Evolutionary conservation across 129 eudicot genomes (phyloP).

Genomic region (Arctium minus): DNA sequence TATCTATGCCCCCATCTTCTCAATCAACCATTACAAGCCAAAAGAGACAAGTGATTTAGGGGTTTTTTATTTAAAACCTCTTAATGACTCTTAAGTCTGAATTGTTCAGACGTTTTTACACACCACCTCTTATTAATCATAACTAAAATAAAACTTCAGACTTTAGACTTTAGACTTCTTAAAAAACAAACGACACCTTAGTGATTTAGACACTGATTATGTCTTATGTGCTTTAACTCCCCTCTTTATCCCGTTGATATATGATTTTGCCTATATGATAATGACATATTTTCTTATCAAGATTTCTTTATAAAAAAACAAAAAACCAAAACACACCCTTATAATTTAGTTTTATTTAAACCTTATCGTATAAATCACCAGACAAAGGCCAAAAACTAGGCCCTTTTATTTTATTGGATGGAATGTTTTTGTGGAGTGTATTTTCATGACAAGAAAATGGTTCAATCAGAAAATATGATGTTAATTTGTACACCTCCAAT

Average conservation of each 20-base stretch:
- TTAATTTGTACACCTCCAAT: constrained; percentile 17
- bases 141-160: too few species aligned
- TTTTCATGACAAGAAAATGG: neutral
- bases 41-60: too few species aligned
- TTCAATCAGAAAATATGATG: constrained; percentile 6
- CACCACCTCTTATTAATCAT: too few species aligned
- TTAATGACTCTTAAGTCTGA: too few species aligned
- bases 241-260: neutral
- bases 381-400: neutral
- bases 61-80: too few species aligned
- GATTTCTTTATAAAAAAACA: neutral
- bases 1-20: neutral
- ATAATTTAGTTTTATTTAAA: neutral
- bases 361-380: neutral
- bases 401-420: neutral
- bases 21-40: neutral
- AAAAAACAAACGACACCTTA: too few species aligned
- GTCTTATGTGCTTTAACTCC: neutral
- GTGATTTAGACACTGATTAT: neutral
- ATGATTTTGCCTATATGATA: neutral
- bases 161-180: too few species aligned
- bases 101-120: too few species aligned
- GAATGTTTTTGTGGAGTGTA: neutral
- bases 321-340: neutral
- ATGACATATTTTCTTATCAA: neutral